Base-by-base conservation (phyloP, 2,329 filamentous ascomycete species). In the Tolypocladium tundrense region DNA sequence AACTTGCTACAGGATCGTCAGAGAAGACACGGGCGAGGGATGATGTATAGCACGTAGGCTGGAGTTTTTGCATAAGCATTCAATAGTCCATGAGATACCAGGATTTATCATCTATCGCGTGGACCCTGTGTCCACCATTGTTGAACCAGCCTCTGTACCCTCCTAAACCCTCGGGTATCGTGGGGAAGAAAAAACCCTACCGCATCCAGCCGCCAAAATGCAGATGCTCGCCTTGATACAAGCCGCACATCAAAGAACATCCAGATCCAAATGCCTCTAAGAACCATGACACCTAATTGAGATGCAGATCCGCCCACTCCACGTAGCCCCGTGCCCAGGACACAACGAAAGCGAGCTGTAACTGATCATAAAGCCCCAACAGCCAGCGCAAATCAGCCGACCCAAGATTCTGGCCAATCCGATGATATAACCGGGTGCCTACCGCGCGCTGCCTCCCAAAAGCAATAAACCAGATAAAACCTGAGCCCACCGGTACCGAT, bases 81-180 rank as follows among this genome's bases (percentile, higher is more conserved):
- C 8, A 19, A 51, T n/a, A 27, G 19, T 35, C 16, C 31, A 51
- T n/a, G 16, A 35, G 27, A 33, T 35, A 51, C 48, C 14, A 10
- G 16, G 31, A n/a, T 33, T 50, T 33, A 51, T 35, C 31, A 51
- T 51, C 14, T 51, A 51, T 33, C 16, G 48, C 16, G 16, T 51
- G 48, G 19, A 35, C n/a, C 42, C 19, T 31, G 37, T 59, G 50
- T 61, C 42, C 58, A 60, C 59, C 56, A 56, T 52, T 58, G 60
- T 58, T 58, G 51, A 59, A 57, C 57, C 56, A 59, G 58, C 62
- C 61, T 59, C 33, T 5, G 60, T 55, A 42, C 21, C 57, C 60
- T 61, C 59, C 61, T 60, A 65, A 63, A 65, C 60, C 63, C 60
- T 62, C 60, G 67, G 68, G 68, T 70, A 70, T 70, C 68, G 64